Evolutionary conservation across 495 filamentous ascomycete species (phyloP).

Genomic region (Neurospora hispaniola): DNA sequence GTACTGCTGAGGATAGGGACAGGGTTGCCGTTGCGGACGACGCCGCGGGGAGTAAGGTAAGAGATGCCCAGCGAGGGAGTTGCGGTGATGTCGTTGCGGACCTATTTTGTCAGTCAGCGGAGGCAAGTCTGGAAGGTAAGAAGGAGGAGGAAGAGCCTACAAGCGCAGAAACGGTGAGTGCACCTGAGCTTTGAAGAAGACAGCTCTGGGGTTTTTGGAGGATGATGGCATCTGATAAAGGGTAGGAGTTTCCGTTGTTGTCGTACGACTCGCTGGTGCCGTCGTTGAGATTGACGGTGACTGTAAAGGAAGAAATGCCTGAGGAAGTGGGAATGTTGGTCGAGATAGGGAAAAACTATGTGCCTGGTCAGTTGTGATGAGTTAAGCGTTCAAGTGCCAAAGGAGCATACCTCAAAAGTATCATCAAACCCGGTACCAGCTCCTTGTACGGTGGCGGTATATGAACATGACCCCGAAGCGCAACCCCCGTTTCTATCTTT

Average conservation of each 20-base stretch:
- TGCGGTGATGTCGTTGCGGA: constrained; percentile 37
- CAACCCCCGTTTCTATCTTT: constrained; percentile 94
- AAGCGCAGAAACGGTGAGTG: constrained; percentile 31
- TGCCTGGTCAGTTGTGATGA: constrained; percentile 5
- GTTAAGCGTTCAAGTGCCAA: not conserved
- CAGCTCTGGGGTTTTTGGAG: constrained; percentile 39
- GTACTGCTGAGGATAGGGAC: constrained; percentile 37
- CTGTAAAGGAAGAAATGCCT: constrained; percentile 38
- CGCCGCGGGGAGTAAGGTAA: constrained; percentile 37
- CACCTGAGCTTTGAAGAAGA: constrained; percentile 28
- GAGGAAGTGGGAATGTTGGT: constrained; percentile 23
- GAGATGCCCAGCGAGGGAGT: constrained; percentile 32
- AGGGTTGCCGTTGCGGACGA: constrained; percentile 27
- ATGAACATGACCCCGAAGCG: constrained; percentile 46
- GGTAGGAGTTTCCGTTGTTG: constrained; percentile 39
- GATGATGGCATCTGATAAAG: constrained; percentile 31
- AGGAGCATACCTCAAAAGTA: constrained; percentile 37
- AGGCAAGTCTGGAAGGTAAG: not conserved
- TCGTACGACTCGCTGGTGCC: constrained; percentile 30
- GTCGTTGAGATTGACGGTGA: constrained; percentile 30
- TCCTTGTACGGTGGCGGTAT: constrained; percentile 34
- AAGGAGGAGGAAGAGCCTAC: constrained; percentile 11
- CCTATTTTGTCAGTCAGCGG: constrained; percentile 16
- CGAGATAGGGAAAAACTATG: constrained; percentile 35
- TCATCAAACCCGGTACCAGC: constrained; percentile 47